These are phyloP conservation scores for Termitomyces sp. DNA, from an alignment of 1,284 basidiomycete genomes.

Conservation along the genomic window DNA sequence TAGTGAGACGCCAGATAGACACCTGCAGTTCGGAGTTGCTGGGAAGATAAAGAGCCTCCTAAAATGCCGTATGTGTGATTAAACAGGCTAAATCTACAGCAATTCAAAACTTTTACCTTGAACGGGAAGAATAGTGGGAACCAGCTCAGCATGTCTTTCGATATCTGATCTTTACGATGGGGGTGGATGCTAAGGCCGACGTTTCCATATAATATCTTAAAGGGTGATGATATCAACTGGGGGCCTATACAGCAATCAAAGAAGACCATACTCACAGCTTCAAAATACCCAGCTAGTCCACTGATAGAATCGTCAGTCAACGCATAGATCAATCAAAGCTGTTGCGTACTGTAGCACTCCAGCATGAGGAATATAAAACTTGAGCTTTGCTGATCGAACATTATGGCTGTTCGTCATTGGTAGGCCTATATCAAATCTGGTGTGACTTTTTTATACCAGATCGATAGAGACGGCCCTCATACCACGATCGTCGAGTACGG, in stretches of 20 bases:
- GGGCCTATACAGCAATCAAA: neutral
- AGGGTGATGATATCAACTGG: neutral
- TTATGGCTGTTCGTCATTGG: slow-evolving; percentile 89
- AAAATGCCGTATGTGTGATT: neutral
- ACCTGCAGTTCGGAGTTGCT: slow-evolving; percentile 90
- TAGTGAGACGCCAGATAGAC: slow-evolving; percentile 91
- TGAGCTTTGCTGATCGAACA: slow-evolving; percentile 71
- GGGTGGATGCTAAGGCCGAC: slow-evolving; percentile 94
- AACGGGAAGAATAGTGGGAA: slow-evolving; percentile 97
- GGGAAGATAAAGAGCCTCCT: slow-evolving; percentile 93
- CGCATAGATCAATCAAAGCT: neutral
- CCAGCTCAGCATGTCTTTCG: slow-evolving; percentile 98
- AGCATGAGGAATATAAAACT: slow-evolving; percentile 92
- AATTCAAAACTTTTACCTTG: slow-evolving; percentile 44
- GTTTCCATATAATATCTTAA: slow-evolving; percentile 72
- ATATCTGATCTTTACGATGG: slow-evolving; percentile 74
- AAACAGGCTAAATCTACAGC: neutral
- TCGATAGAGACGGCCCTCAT: slow-evolving; percentile 5
- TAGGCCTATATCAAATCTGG: slow-evolving; percentile 43
- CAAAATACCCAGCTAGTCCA: slow-evolving; percentile 98
- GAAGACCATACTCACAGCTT: slow-evolving; percentile 49
- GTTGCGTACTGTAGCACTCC: slow-evolving; percentile 74
- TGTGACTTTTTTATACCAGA: neutral
- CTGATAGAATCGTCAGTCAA: slow-evolving; percentile 21
- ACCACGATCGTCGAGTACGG: slow-evolving; percentile 73